Percentiles rank a stretch among this genome's conserved stretches.
Conservation (phyloP, 768 basidiomycete species). For the Calocybe gangraenosa region DNA sequence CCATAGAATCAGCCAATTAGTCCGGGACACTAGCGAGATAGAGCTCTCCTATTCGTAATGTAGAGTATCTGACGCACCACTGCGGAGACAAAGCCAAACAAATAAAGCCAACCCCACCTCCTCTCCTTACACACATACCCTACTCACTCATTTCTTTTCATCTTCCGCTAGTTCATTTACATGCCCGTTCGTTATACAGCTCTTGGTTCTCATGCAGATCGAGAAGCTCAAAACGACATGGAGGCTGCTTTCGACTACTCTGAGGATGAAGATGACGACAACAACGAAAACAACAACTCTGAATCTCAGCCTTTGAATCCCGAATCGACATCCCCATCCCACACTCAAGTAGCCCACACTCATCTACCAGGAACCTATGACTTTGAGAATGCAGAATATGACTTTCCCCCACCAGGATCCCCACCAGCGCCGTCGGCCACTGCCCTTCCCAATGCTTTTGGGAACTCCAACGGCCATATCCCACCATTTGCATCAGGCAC, state of each 20-base stretch:
- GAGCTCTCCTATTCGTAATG: constrained; percentile 24
- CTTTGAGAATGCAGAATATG: constrained; percentile 79
- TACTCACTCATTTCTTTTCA: constrained; percentile 14
- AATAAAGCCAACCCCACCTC: constrained; percentile 2
- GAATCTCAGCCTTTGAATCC: constrained; percentile 55
- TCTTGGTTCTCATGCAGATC: constrained; percentile 50
- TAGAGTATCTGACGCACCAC: too few species aligned
- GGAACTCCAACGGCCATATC: constrained; percentile 72
- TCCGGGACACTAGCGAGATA: constrained; percentile 39
- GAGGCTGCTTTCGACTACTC: constrained; percentile 85
- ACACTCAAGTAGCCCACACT: constrained; percentile 16
- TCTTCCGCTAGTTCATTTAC: constrained; percentile 7
- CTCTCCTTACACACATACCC: constrained; percentile 4
- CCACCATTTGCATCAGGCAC: constrained; percentile 42
- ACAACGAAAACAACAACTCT: constrained; percentile 30
- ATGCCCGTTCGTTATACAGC: constrained; percentile 67
- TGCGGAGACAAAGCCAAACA: constrained; percentile 10
- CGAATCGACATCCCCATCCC: constrained; percentile 25
- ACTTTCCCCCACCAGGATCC: constrained; percentile 79
- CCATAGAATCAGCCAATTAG: constrained; percentile 56
- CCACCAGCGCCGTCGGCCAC: constrained; percentile 61
- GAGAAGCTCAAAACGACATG: constrained; percentile 50
- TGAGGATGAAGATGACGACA: constrained; percentile 63
- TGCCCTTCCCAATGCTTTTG: constrained; percentile 66
- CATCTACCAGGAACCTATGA: constrained; percentile 54